Evolutionary conservation across 1,284 basidiomycete species (phyloP).

Genomic region (Cryptococcus sp.): DNA sequence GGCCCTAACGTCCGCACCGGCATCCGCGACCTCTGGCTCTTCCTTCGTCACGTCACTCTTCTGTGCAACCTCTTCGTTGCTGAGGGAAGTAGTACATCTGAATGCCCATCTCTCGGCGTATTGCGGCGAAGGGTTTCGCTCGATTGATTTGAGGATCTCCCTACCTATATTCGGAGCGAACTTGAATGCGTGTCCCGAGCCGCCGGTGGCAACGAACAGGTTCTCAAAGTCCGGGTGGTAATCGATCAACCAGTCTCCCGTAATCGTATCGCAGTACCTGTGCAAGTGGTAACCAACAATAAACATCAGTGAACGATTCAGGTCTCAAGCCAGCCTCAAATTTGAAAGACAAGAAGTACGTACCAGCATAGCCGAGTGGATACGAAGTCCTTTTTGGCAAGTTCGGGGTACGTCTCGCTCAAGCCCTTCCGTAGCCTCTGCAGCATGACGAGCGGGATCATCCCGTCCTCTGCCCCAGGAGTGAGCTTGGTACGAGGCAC

Average conservation of each 20-base stretch:
- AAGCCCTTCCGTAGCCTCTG: constrained; percentile 35
- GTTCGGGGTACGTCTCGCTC: constrained; percentile 43
- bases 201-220: constrained; percentile 55
- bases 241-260: constrained; percentile 57
- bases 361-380: constrained; percentile 49
- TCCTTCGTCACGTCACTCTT: constrained; percentile 13
- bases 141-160: constrained; percentile 69
- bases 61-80: constrained; percentile 12
- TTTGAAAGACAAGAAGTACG: constrained; percentile 6
- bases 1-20: constrained; percentile 44
- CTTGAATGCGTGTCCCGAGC: constrained; percentile 58
- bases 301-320: background rate
- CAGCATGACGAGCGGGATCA: constrained; percentile 45
- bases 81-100: background rate
- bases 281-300: background rate
- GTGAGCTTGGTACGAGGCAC: constrained; percentile 50
- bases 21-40: constrained; percentile 13
- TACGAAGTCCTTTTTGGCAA: constrained; percentile 50
- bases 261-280: constrained; percentile 55
- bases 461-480: constrained; percentile 44
- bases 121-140: constrained; percentile 62
- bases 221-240: constrained; percentile 51
- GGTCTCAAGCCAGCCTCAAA: background rate
- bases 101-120: constrained; percentile 63
- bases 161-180: constrained; percentile 81